A percentile compares a stretch with the other conserved stretches of the same genome.
Conservation (phyloP, 345 rosid species). For the Moringa oleifera region DNA sequence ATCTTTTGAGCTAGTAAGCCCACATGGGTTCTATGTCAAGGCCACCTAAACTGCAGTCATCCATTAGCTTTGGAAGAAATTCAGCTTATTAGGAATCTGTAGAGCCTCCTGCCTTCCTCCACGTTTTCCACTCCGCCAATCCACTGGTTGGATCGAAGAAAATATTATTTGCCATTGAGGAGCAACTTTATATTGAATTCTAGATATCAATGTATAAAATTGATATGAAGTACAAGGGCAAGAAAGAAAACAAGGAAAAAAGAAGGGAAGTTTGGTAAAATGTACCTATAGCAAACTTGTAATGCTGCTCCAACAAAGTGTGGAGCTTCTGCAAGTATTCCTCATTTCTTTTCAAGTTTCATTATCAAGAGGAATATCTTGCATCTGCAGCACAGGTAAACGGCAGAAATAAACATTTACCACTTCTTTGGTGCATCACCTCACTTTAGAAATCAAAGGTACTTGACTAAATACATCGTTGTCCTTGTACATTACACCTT, state of each 20-base stretch:
- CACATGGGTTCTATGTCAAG: background rate
- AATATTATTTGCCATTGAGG: no score
- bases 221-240: no score
- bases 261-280: no score
- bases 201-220: no score
- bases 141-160: no score
- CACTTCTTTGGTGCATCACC: background rate
- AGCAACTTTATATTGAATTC: no score
- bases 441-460: background rate
- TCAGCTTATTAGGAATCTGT: background rate
- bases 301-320: no score
- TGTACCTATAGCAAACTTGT: no score
- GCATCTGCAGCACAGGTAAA: constrained; percentile 1
- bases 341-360: background rate
- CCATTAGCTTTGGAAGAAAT: background rate
- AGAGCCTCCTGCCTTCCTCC: no score
- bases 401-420: background rate
- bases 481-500: background rate
- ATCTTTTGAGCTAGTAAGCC: background rate
- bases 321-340: constrained; percentile 5
- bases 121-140: no score
- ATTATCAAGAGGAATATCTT: constrained; percentile 6
- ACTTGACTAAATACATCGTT: background rate
- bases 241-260: no score
- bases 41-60: background rate